A percentile compares a stretch with the other conserved stretches of the same genome.
Evolutionary conservation across 805 yeast species (phyloP).

Genomic region (Saturnispora mendoncae): DNA sequence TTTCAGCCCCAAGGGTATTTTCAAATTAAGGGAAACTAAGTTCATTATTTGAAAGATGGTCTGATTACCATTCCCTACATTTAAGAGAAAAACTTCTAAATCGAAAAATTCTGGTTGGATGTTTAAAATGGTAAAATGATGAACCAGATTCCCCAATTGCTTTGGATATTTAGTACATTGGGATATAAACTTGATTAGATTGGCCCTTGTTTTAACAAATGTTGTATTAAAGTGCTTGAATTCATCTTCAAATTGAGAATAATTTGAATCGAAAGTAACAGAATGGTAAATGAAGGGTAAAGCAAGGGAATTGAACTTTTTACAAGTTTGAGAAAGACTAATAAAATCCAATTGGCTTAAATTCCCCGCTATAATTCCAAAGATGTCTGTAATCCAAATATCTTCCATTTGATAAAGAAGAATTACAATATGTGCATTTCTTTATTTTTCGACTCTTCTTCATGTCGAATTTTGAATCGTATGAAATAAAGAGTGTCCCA

Average conservation of each 20-base stretch:
- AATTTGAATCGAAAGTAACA: slow-evolving; percentile 20
- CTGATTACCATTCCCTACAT: background rate
- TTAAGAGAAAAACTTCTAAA: slow-evolving; percentile 15
- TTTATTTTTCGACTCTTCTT: background rate
- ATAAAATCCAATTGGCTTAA: slow-evolving; percentile 23
- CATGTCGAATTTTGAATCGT: background rate
- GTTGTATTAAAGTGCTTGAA: slow-evolving; percentile 9
- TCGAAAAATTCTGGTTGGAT: slow-evolving; percentile 25
- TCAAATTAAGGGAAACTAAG: slow-evolving; percentile 4
- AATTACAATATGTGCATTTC: background rate
- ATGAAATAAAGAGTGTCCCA: background rate
- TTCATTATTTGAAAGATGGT: background rate
- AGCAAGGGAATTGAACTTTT: slow-evolving; percentile 9
- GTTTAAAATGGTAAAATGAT: slow-evolving; percentile 13
- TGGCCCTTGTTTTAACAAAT: slow-evolving; percentile 11
- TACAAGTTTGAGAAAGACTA: slow-evolving; percentile 12
- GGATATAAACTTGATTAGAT: slow-evolving; percentile 6
- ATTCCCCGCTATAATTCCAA: slow-evolving; percentile 13
- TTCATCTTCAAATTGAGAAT: slow-evolving; percentile 23
- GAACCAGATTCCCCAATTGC: slow-evolving; percentile 3
- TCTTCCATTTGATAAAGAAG: background rate
- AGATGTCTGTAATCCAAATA: slow-evolving; percentile 19
- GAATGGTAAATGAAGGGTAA: slow-evolving; percentile 15
- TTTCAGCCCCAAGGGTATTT: slow-evolving; percentile 13
- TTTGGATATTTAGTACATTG: background rate